Percentiles rank a stretch among this genome's conserved stretches.
These are phyloP conservation scores for Myxozyma nipponensis DNA, from an alignment of 805 yeast species.

Conservation along the genomic window DNA sequence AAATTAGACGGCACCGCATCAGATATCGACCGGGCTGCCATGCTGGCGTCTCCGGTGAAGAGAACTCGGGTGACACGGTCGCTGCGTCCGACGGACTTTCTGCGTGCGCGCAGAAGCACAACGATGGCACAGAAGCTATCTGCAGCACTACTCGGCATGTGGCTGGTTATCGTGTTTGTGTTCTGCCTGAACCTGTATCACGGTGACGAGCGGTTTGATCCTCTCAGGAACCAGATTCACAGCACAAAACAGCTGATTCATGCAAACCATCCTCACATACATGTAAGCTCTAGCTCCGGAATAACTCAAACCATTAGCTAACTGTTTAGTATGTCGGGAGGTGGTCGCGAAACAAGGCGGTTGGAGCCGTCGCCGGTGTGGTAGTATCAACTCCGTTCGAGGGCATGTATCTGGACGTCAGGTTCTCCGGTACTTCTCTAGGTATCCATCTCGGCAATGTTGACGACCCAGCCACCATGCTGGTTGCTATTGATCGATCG, in stretches of 20 bases:
- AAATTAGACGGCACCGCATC: no score
- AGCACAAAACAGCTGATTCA: conserved; percentile 3
- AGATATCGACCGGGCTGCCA: no score
- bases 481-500: conserved; percentile 11
- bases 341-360: conserved; percentile 26
- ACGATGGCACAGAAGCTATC: conserved; percentile 9
- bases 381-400: conserved; percentile 18
- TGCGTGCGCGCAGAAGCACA: conserved; percentile 2
- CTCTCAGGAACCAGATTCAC: conserved; percentile 16
- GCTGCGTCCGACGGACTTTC: not conserved
- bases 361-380: conserved; percentile 18
- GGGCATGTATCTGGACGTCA: conserved; percentile 23
- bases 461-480: conserved; percentile 16
- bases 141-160: conserved; percentile 20
- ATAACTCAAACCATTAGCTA: not conserved
- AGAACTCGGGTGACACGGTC: not conserved
- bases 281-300: not conserved
- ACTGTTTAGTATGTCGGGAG: conserved; percentile 13
- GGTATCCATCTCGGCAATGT: conserved; percentile 25
- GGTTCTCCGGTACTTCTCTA: conserved; percentile 26
- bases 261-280: conserved; percentile 15
- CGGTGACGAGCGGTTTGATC: conserved; percentile 15
- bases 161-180: conserved; percentile 19
- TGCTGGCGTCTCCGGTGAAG: not conserved
- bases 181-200: conserved; percentile 4